Percentiles rank a stretch among this genome's conserved stretches.
Evolutionary conservation across 805 yeast genomes (phyloP).

Genomic region (Schizosaccharomyces japonicus): DNA sequence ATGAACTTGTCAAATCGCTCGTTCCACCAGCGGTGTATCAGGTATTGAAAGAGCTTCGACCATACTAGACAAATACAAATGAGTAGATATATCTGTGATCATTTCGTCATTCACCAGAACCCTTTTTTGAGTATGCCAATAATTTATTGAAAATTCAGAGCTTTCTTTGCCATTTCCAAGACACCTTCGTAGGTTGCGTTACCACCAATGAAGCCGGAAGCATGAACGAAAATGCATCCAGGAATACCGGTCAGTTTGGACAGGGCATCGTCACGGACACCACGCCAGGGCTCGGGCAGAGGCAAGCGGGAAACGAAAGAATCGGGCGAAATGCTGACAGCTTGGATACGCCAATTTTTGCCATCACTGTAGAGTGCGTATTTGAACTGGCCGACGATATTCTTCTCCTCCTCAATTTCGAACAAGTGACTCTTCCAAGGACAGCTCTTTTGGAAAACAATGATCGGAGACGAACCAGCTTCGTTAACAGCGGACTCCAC

Average conservation of each 20-base stretch:
- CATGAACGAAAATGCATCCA: conserved; percentile 80
- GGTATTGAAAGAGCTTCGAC: not conserved
- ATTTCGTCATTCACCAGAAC: not conserved
- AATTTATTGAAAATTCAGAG: conserved; percentile 12
- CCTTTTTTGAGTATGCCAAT: not conserved
- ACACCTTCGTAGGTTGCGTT: conserved; percentile 61
- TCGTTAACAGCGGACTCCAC: conserved; percentile 51
- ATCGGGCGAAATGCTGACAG: conserved; percentile 59
- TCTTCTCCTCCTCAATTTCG: conserved; percentile 34
- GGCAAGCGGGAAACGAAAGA: conserved; percentile 72
- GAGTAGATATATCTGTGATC: not conserved
- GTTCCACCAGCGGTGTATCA: not conserved
- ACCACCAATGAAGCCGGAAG: conserved; percentile 79
- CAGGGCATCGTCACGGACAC: conserved; percentile 72
- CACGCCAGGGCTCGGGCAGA: conserved; percentile 80
- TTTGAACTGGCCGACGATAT: conserved; percentile 21
- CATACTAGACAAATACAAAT: not conserved
- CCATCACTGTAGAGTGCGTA: conserved; percentile 64
- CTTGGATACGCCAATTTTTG: conserved; percentile 59
- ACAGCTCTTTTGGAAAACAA: conserved; percentile 51
- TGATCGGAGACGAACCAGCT: conserved; percentile 47
- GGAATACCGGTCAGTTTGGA: conserved; percentile 52
- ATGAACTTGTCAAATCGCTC: not conserved
- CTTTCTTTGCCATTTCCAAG: conserved; percentile 38
- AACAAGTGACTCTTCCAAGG: conserved; percentile 93